Evolutionary conservation across 768 basidiomycete genomes (phyloP).

Genomic region (Kwoniella bestiolae): DNA sequence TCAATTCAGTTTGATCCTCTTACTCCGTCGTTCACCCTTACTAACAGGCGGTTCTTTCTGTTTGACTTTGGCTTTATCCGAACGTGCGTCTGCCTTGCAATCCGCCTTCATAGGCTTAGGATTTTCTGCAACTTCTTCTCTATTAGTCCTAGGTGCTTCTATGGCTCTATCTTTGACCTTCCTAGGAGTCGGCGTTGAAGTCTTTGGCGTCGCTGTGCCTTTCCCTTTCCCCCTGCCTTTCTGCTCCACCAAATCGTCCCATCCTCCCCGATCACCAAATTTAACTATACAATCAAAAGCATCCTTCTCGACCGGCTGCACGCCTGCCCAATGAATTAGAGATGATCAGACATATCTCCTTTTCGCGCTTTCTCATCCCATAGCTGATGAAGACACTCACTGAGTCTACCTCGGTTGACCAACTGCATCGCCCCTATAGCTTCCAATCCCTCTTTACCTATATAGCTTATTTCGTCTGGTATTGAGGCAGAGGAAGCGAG

Average conservation of each 20-base stretch:
- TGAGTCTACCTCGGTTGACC: constrained; percentile 77
- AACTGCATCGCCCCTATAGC: constrained; percentile 72
- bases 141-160: no score
- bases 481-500: constrained; percentile 47
- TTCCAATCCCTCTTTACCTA: constrained; percentile 66
- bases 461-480: constrained; percentile 69
- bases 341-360: no score
- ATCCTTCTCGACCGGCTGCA: constrained; percentile 72
- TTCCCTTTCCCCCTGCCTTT: constrained; percentile 2
- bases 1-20: constrained; percentile 26
- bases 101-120: neutral
- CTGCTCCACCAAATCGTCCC: constrained; percentile 61
- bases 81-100: no score
- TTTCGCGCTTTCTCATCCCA: no score
- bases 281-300: constrained; percentile 69
- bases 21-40: constrained; percentile 25
- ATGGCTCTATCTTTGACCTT: constrained; percentile 1
- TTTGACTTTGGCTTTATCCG: neutral
- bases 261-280: constrained; percentile 76
- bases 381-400: no score
- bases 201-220: neutral
- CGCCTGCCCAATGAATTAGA: constrained; percentile 54
- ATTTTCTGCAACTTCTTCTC: constrained; percentile 1
- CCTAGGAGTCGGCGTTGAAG: neutral
- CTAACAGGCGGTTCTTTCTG: neutral